Evolutionary conservation across 176 grass and related monocot species (phyloP).

Genomic region (Hordeum vulgare): MorexV3_pseudomolecules_assembly NC_058520.1:411865918-411866417

Average conservation of each 20-base stretch:
- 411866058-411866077: background rate
- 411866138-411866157: background rate
- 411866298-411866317: background rate
- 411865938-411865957: too few relatives aligned
- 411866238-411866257: background rate
- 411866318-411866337: background rate
- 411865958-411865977: too few relatives aligned
- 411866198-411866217: background rate
- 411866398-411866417: background rate
- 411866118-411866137: constrained; percentile 14
- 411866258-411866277: background rate
- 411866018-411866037: background rate
- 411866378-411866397: background rate
- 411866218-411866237: background rate
- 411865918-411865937: too few relatives aligned
- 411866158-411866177: background rate
- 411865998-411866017: too few relatives aligned
- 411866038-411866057: background rate
- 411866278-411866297: background rate
- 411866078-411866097: background rate
- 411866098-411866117: constrained; percentile 17
- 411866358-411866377: background rate
- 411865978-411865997: too few relatives aligned
- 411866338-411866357: background rate
- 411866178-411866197: background rate